Conservation (phyloP, 129 eudicot genomes). For the Tanacetum coccineum region DNA sequence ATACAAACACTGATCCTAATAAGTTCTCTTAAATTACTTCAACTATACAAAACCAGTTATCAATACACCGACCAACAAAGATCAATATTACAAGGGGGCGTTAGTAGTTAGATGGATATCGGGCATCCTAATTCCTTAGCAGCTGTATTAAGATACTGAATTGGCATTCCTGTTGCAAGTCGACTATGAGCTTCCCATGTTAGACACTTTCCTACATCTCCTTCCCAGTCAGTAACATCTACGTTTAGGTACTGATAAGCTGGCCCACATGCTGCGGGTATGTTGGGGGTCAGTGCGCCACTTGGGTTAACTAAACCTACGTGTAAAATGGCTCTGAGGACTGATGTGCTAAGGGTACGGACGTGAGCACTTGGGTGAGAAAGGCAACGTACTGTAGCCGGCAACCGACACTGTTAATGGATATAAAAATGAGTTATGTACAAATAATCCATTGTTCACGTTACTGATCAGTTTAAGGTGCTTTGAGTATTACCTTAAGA, state of each 20-base stretch:
- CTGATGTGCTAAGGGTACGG: constrained; percentile 95
- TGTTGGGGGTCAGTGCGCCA: constrained; percentile 31
- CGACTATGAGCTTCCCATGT: constrained; percentile 96
- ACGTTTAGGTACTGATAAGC: constrained; percentile 41
- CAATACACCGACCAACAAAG: neutral
- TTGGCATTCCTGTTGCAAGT: constrained; percentile 62
- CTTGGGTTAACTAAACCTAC: constrained; percentile 48
- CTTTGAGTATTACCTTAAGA: constrained; percentile 52
- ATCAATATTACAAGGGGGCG: neutral
- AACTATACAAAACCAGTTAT: constrained; percentile 16
- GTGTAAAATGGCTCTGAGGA: constrained; percentile 72
- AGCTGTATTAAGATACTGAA: constrained; percentile 63
- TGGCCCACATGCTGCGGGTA: constrained; percentile 33
- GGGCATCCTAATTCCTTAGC: constrained; percentile 92
- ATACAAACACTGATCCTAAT: constrained; percentile 17
- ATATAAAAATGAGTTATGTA: neutral
- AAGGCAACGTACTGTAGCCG: constrained; percentile 81
- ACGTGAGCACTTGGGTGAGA: constrained; percentile 98
- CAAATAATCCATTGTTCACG: neutral
- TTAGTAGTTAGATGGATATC: constrained; percentile 28
- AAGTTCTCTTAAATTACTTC: neutral
- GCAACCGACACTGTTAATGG: constrained; percentile 78
- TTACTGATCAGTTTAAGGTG: neutral
- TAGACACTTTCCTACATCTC: constrained; percentile 72
- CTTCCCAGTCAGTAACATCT: constrained; percentile 70